Evolutionary conservation across 352 stramenopile genomes (phyloP).

Genomic region (Pythium monospermum): DNA sequence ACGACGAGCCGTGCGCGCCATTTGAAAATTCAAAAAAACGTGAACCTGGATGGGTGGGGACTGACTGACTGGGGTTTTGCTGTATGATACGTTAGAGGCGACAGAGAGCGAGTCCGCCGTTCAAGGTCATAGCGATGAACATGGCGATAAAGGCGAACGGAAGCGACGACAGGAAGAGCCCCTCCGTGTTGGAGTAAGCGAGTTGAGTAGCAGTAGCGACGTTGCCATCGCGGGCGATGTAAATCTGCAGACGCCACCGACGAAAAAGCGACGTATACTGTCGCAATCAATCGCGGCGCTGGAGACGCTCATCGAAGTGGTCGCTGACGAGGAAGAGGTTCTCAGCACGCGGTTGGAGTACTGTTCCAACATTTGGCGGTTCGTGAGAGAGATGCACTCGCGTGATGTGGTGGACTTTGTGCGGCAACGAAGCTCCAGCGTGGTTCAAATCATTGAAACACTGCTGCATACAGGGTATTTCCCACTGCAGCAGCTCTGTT

Average conservation of each 20-base stretch:
- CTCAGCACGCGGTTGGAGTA: constrained; percentile 36
- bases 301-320: constrained; percentile 24
- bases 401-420: constrained; percentile 28
- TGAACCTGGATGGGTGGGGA: background rate
- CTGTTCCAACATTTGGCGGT: constrained; percentile 32
- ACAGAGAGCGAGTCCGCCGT: constrained; percentile 6
- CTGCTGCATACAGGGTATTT: constrained; percentile 53
- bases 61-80: background rate
- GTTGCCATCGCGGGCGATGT: constrained; percentile 2
- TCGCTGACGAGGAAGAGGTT: constrained; percentile 27
- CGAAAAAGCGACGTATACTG: constrained; percentile 20
- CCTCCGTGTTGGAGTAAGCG: background rate
- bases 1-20: background rate
- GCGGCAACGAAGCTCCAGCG: constrained; percentile 13
- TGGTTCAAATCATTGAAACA: constrained; percentile 33
- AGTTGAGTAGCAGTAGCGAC: background rate
- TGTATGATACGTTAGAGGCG: constrained; percentile 3
- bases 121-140: background rate
- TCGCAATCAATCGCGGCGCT: constrained; percentile 16
- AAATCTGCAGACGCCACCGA: constrained; percentile 21
- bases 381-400: constrained; percentile 17
- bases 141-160: constrained; percentile 15
- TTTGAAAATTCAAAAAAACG: constrained; percentile 21
- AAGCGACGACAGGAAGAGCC: no score
- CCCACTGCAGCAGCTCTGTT: constrained; percentile 57